Percentiles rank a stretch among this genome's conserved stretches.
These are phyloP conservation scores for Dichotomopilus funicola DNA, from an alignment of 2,329 filamentous ascomycete species.

Conservation along the genomic window DNA sequence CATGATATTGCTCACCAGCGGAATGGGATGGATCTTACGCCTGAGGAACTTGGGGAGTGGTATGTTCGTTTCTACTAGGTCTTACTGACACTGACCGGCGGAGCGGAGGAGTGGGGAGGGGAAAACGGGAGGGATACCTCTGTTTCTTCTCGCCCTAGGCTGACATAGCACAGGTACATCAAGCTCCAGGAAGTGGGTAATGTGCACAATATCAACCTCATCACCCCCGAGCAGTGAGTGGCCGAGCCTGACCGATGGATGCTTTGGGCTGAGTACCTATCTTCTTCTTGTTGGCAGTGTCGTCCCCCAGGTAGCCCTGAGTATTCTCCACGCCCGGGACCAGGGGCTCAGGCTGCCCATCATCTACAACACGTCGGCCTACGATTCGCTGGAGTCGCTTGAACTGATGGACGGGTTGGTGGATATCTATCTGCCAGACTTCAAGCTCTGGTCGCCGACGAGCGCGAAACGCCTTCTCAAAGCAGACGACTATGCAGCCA, in stretches of 20 bases:
- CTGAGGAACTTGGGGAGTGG: conserved; percentile 61
- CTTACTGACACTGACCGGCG: too few species aligned
- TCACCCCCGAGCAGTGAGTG: conserved; percentile 69
- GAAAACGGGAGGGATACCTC: too few species aligned
- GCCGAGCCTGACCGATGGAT: neutral
- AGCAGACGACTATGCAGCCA: conserved; percentile 65
- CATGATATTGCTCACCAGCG: conserved; percentile 75
- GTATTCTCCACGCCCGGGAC: conserved; percentile 66
- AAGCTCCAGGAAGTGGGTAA: conserved; percentile 74
- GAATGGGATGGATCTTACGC: conserved; percentile 73
- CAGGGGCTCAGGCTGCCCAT: conserved; percentile 66
- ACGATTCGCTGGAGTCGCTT: conserved; percentile 67
- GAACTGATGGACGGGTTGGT: conserved; percentile 70
- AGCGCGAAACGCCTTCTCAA: conserved; percentile 69
- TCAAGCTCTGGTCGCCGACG: conserved; percentile 68
- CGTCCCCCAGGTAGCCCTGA: conserved; percentile 72
- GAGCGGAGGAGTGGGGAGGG: too few species aligned
- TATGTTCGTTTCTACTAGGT: neutral
- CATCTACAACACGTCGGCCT: conserved; percentile 79
- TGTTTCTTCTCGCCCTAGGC: neutral
- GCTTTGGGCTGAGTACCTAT: neutral
- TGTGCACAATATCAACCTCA: conserved; percentile 85
- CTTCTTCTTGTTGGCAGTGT: conserved; percentile 36
- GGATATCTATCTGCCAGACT: conserved; percentile 83
- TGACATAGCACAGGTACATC: conserved; percentile 56